Base-by-base conservation (phyloP, 345 rosid species). In the Draba incana region DNA sequence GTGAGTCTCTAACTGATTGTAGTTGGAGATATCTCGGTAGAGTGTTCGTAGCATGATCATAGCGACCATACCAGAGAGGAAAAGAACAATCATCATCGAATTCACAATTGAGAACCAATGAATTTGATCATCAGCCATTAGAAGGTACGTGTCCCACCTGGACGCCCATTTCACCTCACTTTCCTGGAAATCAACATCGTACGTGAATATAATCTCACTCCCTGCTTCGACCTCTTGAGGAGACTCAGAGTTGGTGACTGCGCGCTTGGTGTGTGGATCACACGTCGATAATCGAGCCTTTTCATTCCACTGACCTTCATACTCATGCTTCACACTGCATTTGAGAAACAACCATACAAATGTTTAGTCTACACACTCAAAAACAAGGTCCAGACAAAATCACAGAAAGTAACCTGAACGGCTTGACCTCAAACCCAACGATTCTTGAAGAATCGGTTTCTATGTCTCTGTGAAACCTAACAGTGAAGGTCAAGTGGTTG, bases 31-130 rank as follows among this genome's bases (percentile, higher is more conserved):
- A 70, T 92, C 98, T 12, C 93, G 84, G 71, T 86, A 90, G 46
- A 92, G 97, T 3, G 96, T 92, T 48, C 97, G 81, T 62, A 92
- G 57, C 98, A 92, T 92, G 64, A 90, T 92, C 98, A 92, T 92
- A 38, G 98, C 98, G 75, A 92, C 88, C 97, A 92, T 92, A 10
- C 98, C 98, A 0, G 97, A 90, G 47, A 92, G 97, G 86, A 92
- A 90, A 62, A 92, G 89, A 57, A 92, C 93, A 66, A 92, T 90
- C 96, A 90, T 92, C 84, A 90, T 78, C 1, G 98, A 92, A 64
- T 92, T 92, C 62, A 92, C 88, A 2, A 92, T 84, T 0, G 97
- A 92, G 79, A 92, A 90, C 97, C 98, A 92, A 63, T 92, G 97
- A 61, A 92, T 92, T 78, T 92, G 93, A 79, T 90, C 96, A 70